Evolutionary conservation across 495 filamentous ascomycete species (phyloP), one percentile per base, ranked within the genome.

Genomic region (Podospora anserina): DNA sequence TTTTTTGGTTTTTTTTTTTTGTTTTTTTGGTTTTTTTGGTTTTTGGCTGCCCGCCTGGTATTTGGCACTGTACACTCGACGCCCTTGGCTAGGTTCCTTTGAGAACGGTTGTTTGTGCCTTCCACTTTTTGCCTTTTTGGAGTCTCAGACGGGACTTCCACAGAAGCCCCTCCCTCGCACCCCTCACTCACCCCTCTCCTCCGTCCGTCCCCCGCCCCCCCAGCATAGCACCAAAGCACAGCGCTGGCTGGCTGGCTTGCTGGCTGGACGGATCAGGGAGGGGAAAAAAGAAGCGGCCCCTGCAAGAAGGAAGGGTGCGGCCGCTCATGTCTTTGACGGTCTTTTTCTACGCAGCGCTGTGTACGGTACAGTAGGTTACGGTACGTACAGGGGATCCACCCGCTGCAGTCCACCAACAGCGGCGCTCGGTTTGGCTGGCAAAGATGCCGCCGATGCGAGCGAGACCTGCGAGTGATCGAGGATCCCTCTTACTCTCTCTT

Each of bases 381-480:
- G 34, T 39, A 39, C 34, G 34, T 39, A 39, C 34, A 39, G 34
- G 34, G 39, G 39, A 49, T 16, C 39, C 39, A 49, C 39, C 39
- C 2, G 55, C 32, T 62, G 54, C 68, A 59, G 53, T 67, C 55
- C 69, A 71, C 67, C 61, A 66, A 61, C 66, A 66, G 23, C 66
- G 58, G 70, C 67, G 69, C 71, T 54, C 64, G 39, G 9, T 49
- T 49, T 32, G 39, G 39, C 39, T 49, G 7, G 39, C 1, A 18
- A 49, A 49, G 39, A 49, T 49, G 30, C 4, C 7, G 39, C 39
- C 39, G 39, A 49, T 49, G 69, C 71, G 67, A 69, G 69, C 65
- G 64, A 70, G 39, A 49, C 39, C 39, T 70, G 69, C 73, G 73
- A 75, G 69, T 69, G 26, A 66, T 68, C 71, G 71, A 72, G 71